Base-by-base conservation (phyloP, 768 basidiomycete species). In the Collybiopsis confluens region DNA sequence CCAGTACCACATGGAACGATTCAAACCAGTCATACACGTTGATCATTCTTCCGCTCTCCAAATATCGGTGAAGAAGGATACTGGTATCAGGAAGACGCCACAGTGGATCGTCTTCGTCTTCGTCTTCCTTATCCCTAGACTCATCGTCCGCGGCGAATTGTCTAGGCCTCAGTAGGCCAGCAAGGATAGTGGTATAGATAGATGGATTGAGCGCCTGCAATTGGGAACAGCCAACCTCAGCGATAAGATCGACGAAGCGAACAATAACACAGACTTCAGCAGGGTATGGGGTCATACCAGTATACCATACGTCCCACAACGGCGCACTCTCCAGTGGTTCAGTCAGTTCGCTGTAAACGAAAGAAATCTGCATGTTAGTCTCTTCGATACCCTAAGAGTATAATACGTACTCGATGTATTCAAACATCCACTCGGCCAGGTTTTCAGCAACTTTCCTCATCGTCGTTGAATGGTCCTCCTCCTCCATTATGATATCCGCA, bases 21-120 rank as follows among this genome's bases (percentile, higher is more conserved):
- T 89, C 84, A 61, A 83, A 92, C 92, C 90, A 92, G 66, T 94
- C 92, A 64, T 88, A 92, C 2, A 91, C 78, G 62, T 93, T 93
- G 67, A 93, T 82, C 80, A 88, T 79, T 69, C 78, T 85, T 42
- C 88, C 89, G 44, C 87, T 86, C 61, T 91, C 85, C 40, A 85
- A 73, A 68, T 91, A 93, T 20, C 89, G 77, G 44, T 71, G 72
- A 71, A 92, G 90, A 13, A 92, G 71, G 54, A 92, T 87, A 60
- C 81, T 85, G 1, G 81, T 85, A 59, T 93, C 91, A 0, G 89
- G 85, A 38, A 88, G 74, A 43, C 78, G 72, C 73, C 74, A 79
- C 5, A 84, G 61, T 1, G 67, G 54, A 16, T n/a, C 44, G 45
- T 58, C n/a, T n/a, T n/a, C 62, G 35, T 69, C 66, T 16, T 59